A percentile compares a stretch with the other conserved stretches of the same genome.
Conservation (phyloP, 306 rosid species). For the Benincasa hispida region DNA sequence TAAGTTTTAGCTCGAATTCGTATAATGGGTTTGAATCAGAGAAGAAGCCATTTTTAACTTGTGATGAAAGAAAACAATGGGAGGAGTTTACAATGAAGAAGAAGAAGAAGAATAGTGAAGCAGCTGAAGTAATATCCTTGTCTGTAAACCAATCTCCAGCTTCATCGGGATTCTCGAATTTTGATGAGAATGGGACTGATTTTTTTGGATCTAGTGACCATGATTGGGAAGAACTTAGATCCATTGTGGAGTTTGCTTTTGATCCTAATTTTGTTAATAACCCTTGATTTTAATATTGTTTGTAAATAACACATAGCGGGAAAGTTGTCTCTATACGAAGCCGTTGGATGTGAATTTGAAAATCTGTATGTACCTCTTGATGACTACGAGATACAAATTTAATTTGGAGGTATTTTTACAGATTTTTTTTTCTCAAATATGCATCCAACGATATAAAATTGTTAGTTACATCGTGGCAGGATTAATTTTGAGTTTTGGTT, state of each 20-base stretch:
- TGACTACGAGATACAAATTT: too few relatives aligned
- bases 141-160: conserved; percentile 1
- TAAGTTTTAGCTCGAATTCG: neutral
- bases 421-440: too few relatives aligned
- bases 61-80: neutral
- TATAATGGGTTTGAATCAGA: conserved; percentile 11
- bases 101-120: neutral
- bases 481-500: neutral
- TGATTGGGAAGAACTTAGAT: conserved; percentile 76
- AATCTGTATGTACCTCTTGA: too few relatives aligned
- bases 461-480: too few relatives aligned
- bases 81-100: conserved; percentile 10
- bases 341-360: too few relatives aligned
- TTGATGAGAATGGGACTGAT: neutral
- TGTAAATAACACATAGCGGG: neutral
- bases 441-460: too few relatives aligned
- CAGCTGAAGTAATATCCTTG: conserved; percentile 7
- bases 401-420: too few relatives aligned
- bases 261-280: conserved; percentile 18
- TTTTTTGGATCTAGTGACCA: neutral
- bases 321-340: too few relatives aligned
- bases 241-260: conserved; percentile 48
- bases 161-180: conserved; percentile 25
- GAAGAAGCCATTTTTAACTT: conserved; percentile 18
- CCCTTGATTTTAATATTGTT: neutral